Conservation (phyloP, 768 basidiomycete species). For the Royoungia palumana region DNA sequence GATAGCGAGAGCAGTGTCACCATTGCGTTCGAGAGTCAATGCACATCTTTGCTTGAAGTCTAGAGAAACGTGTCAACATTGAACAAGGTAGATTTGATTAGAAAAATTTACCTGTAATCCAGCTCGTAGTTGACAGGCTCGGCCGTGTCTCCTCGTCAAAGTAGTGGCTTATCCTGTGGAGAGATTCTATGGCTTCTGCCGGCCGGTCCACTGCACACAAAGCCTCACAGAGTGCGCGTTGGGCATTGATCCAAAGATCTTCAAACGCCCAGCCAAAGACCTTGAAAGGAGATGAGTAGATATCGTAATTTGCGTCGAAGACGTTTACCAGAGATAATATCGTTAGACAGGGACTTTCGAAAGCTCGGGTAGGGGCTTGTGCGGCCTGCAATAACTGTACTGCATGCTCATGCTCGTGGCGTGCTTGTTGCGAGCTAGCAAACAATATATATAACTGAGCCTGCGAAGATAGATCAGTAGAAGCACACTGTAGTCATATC, state of each 20-base stretch:
- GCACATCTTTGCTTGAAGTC: constrained; percentile 2
- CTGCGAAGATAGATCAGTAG: not conserved
- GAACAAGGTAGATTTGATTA: not conserved
- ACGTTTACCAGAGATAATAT: constrained; percentile 5
- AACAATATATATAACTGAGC: constrained; percentile 2
- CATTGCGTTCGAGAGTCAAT: not conserved
- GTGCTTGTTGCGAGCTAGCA: not conserved
- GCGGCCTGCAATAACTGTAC: constrained; percentile 1
- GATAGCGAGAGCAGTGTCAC: not conserved
- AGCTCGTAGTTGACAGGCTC: not conserved
- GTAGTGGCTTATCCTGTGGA: not conserved
- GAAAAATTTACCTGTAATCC: not conserved
- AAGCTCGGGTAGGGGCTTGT: not conserved
- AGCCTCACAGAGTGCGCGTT: constrained; percentile 2
- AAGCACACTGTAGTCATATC: too few relatives aligned
- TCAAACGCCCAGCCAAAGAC: constrained; percentile 8
- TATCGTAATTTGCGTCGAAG: not conserved
- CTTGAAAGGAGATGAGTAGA: not conserved
- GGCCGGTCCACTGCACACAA: not conserved
- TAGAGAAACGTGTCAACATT: not conserved
- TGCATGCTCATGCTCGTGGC: constrained; percentile 3
- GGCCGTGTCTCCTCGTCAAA: not conserved
- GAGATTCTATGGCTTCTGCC: not conserved
- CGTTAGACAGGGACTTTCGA: constrained; percentile 1
- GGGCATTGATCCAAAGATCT: not conserved